phyloP scores from a whole-genome alignment of 306 rosid species.

The Cicer judaicum region DNA sequence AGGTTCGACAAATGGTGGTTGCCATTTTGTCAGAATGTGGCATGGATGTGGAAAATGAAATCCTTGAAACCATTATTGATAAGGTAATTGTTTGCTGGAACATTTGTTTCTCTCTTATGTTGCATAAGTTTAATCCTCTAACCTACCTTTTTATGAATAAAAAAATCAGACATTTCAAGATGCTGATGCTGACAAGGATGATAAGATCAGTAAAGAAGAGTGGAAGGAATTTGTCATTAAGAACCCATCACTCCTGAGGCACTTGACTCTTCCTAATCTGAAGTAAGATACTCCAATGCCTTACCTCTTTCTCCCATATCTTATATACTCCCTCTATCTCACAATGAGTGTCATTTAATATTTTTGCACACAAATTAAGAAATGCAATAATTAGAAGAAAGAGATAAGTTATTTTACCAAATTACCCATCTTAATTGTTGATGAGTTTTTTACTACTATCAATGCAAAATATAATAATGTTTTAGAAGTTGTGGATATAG shows the following conservation, averaged over 20 bases:
- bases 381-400: no score
- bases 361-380: no score
- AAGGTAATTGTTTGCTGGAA: constrained; percentile 50
- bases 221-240: constrained; percentile 60
- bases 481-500: no score
- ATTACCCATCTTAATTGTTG: no score
- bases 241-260: constrained; percentile 60
- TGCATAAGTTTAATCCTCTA: constrained; percentile 14
- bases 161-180: constrained; percentile 64
- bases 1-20: constrained; percentile 76
- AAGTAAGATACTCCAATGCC: constrained; percentile 49
- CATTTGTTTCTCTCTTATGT: background rate
- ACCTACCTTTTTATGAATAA: background rate
- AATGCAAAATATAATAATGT: no score
- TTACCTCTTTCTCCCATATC: constrained; percentile 16
- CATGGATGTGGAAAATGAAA: constrained; percentile 54
- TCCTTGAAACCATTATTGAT: constrained; percentile 59
- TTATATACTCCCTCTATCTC: background rate
- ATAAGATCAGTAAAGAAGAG: constrained; percentile 69
- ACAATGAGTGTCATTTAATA: no score
- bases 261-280: constrained; percentile 69
- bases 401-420: no score
- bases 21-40: constrained; percentile 64
- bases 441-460: no score
- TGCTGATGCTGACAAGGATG: constrained; percentile 67